Evolutionary conservation across 164 flowering plant genomes (phyloP).

Genomic region (Vitis amurensis): DNA sequence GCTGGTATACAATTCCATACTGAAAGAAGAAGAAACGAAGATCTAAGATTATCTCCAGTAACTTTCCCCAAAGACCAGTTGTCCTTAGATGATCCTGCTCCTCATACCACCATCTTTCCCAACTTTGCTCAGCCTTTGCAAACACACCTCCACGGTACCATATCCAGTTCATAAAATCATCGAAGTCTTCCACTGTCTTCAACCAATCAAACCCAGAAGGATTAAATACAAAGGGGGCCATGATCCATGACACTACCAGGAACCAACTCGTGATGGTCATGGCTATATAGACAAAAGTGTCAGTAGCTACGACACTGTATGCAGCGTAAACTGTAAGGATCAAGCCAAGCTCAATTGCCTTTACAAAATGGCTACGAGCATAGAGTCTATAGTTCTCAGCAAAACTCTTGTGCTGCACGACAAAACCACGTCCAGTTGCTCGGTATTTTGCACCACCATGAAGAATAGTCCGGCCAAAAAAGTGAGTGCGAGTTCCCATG

Average conservation of each 20-base stretch:
- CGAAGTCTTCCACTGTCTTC: constrained; percentile 63
- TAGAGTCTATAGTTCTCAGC: constrained; percentile 62
- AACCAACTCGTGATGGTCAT: constrained; percentile 66
- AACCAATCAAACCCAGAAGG: constrained; percentile 76
- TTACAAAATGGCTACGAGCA: constrained; percentile 65
- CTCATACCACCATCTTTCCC: constrained; percentile 76
- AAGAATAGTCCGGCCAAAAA: constrained; percentile 65
- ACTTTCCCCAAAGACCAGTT: constrained; percentile 52
- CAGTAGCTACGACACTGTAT: constrained; percentile 43
- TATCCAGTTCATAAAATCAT: constrained; percentile 69
- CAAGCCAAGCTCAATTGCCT: constrained; percentile 64
- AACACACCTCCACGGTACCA: constrained; percentile 59
- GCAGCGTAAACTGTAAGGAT: constrained; percentile 58
- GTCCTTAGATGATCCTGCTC: constrained; percentile 64
- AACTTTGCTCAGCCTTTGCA: constrained; percentile 60
- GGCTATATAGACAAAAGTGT: constrained; percentile 54
- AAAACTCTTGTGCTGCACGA: constrained; percentile 66
- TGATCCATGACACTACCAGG: constrained; percentile 59
- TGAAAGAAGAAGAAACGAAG: constrained; percentile 66
- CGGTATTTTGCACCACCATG: constrained; percentile 76
- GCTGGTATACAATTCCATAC: constrained; percentile 61
- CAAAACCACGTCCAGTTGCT: constrained; percentile 75
- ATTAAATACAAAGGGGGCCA: constrained; percentile 65
- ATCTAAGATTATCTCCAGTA: constrained; percentile 50
- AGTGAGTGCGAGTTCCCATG: constrained; percentile 71